These are phyloP conservation scores for Parachaetomium inaequale DNA, from an alignment of 495 filamentous ascomycete genomes.

Conservation along the genomic window DNA sequence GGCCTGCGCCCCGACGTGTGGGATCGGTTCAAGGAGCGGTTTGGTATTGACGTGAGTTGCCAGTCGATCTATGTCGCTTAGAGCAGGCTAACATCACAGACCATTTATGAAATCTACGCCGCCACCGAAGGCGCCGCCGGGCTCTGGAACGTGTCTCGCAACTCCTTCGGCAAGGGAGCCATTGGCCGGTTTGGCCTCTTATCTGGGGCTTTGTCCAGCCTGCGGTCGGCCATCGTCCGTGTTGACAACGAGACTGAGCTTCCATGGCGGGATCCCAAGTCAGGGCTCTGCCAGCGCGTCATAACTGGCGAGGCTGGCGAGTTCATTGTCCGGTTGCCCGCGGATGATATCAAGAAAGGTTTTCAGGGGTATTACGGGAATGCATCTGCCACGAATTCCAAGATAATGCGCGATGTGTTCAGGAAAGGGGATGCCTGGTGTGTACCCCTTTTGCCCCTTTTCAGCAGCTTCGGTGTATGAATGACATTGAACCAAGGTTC, in stretches of 20 bases:
- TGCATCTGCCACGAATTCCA: conserved; percentile 63
- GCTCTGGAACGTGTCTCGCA: conserved; percentile 70
- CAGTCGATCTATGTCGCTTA: background rate
- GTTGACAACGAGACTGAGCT: conserved; percentile 67
- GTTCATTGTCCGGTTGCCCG: conserved; percentile 66
- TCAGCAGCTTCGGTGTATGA: background rate
- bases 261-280: conserved; percentile 67
- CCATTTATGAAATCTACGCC: conserved; percentile 84
- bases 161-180: conserved; percentile 70
- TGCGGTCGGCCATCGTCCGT: conserved; percentile 55
- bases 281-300: conserved; percentile 65
- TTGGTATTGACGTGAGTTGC: conserved; percentile 58
- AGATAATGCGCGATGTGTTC: conserved; percentile 75
- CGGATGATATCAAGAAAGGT: conserved; percentile 53
- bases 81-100: conserved; percentile 23
- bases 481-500: conserved; percentile 44
- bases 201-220: conserved; percentile 48
- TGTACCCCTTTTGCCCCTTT: background rate
- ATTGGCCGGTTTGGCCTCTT: conserved; percentile 74
- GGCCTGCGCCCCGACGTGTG: conserved; percentile 90
- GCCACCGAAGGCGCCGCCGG: conserved; percentile 75
- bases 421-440: conserved; percentile 72
- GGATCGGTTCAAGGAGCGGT: conserved; percentile 80
- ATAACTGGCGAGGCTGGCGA: conserved; percentile 69
- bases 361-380: conserved; percentile 92